Conservation (phyloP, 352 stramenopile genomes). For the Aphanomyces euteiches region DNA sequence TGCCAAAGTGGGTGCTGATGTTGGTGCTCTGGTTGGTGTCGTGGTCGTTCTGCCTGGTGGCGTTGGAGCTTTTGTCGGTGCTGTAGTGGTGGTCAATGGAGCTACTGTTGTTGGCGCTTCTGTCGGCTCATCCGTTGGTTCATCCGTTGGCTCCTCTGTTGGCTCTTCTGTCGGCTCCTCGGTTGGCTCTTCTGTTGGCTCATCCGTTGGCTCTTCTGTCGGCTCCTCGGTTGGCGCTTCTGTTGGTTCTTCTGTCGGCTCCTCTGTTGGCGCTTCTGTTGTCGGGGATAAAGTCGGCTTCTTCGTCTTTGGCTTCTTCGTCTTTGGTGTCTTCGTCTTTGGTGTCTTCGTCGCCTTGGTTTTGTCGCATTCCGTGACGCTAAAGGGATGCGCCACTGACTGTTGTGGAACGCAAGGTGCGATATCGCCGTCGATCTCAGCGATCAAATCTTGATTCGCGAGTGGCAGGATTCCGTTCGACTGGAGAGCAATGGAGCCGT, state of each 20-base stretch:
- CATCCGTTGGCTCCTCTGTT: not conserved
- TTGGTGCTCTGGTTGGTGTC: not conserved
- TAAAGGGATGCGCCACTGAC: no score
- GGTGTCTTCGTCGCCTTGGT: not conserved
- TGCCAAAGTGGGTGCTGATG: no score
- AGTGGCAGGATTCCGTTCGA: no score
- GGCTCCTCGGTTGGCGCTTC: not conserved
- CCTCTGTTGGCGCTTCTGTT: not conserved
- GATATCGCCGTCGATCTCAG: no score
- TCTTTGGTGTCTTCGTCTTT: not conserved
- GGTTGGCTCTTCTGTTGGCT: not conserved
- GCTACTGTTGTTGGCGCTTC: no score
- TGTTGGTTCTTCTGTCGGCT: not conserved
- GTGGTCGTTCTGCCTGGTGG: not conserved
- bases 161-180: no score
- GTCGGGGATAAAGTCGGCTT: not conserved
- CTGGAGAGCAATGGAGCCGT: no score
- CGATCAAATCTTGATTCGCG: no score
- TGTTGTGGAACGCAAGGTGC: no score
- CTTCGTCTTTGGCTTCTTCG: not conserved
- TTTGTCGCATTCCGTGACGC: no score
- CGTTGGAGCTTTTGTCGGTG: not conserved
- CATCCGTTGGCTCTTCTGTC: not conserved
- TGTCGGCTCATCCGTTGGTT: not conserved
- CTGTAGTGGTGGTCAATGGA: not conserved